Evolutionary conservation across 129 eudicot species (phyloP).

Genomic region (Lonicera japonica): DNA sequence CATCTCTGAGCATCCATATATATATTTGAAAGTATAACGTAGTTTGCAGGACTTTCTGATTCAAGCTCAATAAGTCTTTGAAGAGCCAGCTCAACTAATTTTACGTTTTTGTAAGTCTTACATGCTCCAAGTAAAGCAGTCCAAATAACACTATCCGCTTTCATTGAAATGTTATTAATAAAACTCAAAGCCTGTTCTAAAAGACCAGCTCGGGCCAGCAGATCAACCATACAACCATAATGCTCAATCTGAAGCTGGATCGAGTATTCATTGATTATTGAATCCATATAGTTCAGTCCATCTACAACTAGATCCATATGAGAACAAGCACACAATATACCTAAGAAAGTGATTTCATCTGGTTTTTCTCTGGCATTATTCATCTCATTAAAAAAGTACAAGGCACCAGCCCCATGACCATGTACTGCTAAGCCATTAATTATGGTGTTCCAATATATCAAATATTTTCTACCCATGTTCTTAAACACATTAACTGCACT

Average conservation of each 20-base stretch:
- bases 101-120: constrained; percentile 10
- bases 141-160: constrained; percentile 22
- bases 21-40: constrained; percentile 32
- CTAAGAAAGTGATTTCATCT: constrained; percentile 25
- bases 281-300: constrained; percentile 16
- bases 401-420: constrained; percentile 20
- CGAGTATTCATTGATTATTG: constrained; percentile 12
- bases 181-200: constrained; percentile 25
- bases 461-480: constrained; percentile 16
- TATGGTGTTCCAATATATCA: constrained; percentile 33
- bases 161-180: constrained; percentile 21
- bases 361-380: constrained; percentile 21
- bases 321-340: constrained; percentile 28
- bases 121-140: constrained; percentile 29
- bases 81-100: constrained; percentile 18
- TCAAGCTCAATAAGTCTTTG: constrained; percentile 17
- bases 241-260: constrained; percentile 29
- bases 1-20: constrained; percentile 18
- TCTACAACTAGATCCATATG: constrained; percentile 31
- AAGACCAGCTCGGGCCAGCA: constrained; percentile 28
- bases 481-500: constrained; percentile 18
- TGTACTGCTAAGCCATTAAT: constrained; percentile 36
- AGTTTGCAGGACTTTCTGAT: constrained; percentile 23
- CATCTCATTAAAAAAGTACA: constrained; percentile 26
- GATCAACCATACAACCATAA: constrained; percentile 35